Evolutionary conservation across 176 grass and related monocot species (phyloP).

Genomic region (Oryza brachyantha): DNA sequence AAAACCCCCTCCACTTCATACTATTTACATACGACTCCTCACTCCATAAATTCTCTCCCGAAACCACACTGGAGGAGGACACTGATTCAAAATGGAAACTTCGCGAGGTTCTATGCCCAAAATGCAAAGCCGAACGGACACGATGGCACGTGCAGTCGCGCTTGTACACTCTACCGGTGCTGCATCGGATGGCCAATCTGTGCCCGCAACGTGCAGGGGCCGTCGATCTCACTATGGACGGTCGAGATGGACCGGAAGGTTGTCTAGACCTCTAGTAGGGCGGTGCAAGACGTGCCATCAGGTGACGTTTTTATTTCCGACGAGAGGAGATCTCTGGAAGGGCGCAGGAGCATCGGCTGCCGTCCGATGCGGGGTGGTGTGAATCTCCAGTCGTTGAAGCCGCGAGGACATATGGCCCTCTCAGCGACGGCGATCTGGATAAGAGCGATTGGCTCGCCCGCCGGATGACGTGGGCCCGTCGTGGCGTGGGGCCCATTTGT

Average conservation of each 20-base stretch:
- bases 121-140: neutral
- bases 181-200: conserved; percentile 7
- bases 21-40: neutral
- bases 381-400: conserved; percentile 15
- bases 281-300: neutral
- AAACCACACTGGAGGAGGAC: too few species aligned
- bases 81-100: neutral
- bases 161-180: neutral
- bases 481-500: neutral
- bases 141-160: conserved; percentile 15
- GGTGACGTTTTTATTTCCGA: neutral
- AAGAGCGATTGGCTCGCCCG: conserved; percentile 38
- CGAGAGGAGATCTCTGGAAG: conserved; percentile 27
- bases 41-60: neutral
- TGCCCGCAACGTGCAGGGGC: neutral
- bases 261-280: too few species aligned
- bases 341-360: neutral
- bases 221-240: conserved; percentile 14
- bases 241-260: neutral
- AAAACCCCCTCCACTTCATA: accelerated
- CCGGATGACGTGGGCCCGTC: conserved; percentile 21
- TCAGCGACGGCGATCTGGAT: conserved; percentile 35
- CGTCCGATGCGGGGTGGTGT: conserved; percentile 29
- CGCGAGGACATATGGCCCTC: neutral
- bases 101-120: accelerated